Evolutionary conservation across 345 rosid genomes (phyloP), one percentile per base, ranked within the genome.

Genomic region (sweet orange (Citrus sinensis)): DNA sequence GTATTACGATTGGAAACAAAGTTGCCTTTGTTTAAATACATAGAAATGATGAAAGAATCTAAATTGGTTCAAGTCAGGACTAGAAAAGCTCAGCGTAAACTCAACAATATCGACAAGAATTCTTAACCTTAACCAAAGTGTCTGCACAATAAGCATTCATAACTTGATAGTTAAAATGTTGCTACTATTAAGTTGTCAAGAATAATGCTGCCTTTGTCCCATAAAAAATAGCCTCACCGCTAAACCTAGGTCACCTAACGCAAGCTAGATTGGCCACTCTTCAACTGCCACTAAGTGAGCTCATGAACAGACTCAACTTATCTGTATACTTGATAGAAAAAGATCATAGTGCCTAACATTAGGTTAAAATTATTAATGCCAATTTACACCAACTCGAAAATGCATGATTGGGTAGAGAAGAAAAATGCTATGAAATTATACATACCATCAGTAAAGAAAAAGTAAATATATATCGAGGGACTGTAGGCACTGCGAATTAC

Each of bases 371-470:
- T 54, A 68, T 39, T 54, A 46, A 46, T n/a, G 14, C 7, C 30
- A 46, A 75, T 27, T 61, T 67, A 63, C 69, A 25, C 5, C n/a
- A n/a, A 64, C 66, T 72, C 13, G 9, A 75, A 59, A 49, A 75
- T 30, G n/a, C 49, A 65, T n/a, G 39, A 40, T 63, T 29, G 7
- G 16, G 61, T 5, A 75, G 70, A 49, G 7, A 63, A 40, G 62
- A 29, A 70, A 55, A 13, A 2, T 35, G 24, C 11, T 24, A 49
- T n/a, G 58, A 22, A 32, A n/a, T 32, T 51, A 51, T 13, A 39
- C 81, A 25, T 79, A 79, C 81, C 81, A 79, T 79, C 35, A 34
- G 30, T 64, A 35, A 71, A 54, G 55, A 79, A 9, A 67, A 46
- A 35, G 49, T 25, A 60, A 49, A 60, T 42, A 32, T 35, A 49